These are phyloP conservation scores for Macrolepiota albuminosa DNA, from an alignment of 768 basidiomycete genomes.

Conservation along the genomic window DNA sequence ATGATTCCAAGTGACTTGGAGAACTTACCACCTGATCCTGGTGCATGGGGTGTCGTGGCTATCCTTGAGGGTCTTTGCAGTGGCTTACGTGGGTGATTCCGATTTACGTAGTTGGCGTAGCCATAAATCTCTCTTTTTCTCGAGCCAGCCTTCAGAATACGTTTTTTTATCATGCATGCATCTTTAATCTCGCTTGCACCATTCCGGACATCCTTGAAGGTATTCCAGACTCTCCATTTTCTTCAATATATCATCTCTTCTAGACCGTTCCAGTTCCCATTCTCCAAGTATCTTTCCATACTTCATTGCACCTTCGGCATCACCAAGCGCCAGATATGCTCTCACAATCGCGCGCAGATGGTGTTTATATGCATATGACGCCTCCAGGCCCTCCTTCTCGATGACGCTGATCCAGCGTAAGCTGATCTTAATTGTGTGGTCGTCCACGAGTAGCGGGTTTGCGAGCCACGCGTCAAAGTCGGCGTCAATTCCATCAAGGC, in stretches of 20 bases:
- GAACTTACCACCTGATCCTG: conserved; percentile 45
- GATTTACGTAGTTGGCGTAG: neutral
- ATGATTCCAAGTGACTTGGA: conserved; percentile 21
- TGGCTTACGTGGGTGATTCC: conserved; percentile 10
- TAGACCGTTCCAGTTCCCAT: conserved; percentile 14
- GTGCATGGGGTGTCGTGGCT: conserved; percentile 47
- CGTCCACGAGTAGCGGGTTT: conserved; percentile 12
- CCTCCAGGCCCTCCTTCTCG: conserved; percentile 15
- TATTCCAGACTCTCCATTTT: conserved; percentile 11
- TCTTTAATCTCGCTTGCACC: conserved; percentile 5
- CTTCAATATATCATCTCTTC: conserved; percentile 10
- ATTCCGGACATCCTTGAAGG: conserved; percentile 8
- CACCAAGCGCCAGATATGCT: conserved; percentile 16
- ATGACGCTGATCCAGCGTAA: conserved; percentile 15
- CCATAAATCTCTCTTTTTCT: neutral
- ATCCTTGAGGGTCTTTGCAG: conserved; percentile 34
- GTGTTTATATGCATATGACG: conserved; percentile 12
- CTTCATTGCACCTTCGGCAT: conserved; percentile 12
- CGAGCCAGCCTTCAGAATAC: neutral
- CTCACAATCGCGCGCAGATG: conserved; percentile 15
- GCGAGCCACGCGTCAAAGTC: conserved; percentile 15
- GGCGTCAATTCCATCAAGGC: conserved; percentile 8
- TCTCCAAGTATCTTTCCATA: conserved; percentile 14
- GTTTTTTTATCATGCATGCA: neutral
- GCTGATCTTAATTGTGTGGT: conserved; percentile 17